Base-by-base conservation (phyloP, 257 asterid genomes). In the Ocimum tenuiflorum region DNA sequence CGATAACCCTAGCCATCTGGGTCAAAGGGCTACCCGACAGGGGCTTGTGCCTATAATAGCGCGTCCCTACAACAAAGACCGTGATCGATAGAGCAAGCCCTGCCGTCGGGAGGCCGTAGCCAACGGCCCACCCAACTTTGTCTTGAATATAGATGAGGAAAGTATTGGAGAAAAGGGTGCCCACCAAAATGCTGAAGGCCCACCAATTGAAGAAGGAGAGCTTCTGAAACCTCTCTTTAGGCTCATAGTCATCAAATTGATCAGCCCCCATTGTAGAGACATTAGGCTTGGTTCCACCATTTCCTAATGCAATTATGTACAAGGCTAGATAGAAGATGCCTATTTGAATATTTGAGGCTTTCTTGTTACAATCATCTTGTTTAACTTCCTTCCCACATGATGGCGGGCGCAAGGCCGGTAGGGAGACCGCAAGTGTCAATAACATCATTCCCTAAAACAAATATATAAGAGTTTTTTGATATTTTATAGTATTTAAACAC, bases 201-300 rank as follows among this genome's bases (percentile, higher is more conserved):
- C 31, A 27, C 31, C 31, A 27, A 27, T 27, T 27, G 31, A 27
- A 27, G 31, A 27, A 27, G 31, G 31, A 86, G 41, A 86, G 82
- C 78, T 86, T 87, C 46, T 78, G 87, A 31, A 60, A 45, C 76
- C 63, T 86, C 62, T 84, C 88, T 47, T 80, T 82, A 9, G 88
- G 83, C 57, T 84, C 85, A 57, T 59, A 80, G 19, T 84, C 85
- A 60, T 84, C 91, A 23, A 86, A 86, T 10, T 86, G 95, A 70
- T 84, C 95, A 18, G 95, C 95, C 10, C 91, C 95, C 86, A 86
- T 84, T 51, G 95, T 86, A 19, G 95, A 86, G 69, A 86, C 84
- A n/a, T 86, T 86, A 3, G 95, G 88, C 66, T 86, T 86, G 7
- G 95, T 86, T n/a, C 95, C 95, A 10, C 95, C 95, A 2, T 88